phyloP scores from a whole-genome alignment of 192 early-diverging fungal species.

The Coemansia sp. region DNA sequence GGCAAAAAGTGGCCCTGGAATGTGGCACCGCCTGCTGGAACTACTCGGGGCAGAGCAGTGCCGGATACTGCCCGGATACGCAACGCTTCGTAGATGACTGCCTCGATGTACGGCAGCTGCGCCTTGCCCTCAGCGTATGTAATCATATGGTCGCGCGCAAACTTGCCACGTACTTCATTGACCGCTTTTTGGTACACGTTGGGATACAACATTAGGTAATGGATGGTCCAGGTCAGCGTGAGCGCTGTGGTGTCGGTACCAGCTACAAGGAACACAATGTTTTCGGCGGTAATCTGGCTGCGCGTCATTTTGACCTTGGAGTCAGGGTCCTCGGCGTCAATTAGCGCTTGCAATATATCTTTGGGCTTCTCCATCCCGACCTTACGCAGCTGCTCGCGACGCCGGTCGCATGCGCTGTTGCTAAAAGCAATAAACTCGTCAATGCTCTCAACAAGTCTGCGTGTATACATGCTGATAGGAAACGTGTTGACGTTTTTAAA shows the following conservation, averaged over 20 bases:
- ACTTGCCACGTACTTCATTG: conserved; percentile 27
- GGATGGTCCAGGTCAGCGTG: conserved; percentile 38
- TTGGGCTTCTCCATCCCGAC: conserved; percentile 26
- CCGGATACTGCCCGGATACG: conserved; percentile 29
- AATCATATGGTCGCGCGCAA: conserved; percentile 29
- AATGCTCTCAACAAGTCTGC: conserved; percentile 12
- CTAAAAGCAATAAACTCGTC: conserved; percentile 25
- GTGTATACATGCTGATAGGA: conserved; percentile 9
- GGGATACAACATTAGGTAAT: conserved; percentile 37
- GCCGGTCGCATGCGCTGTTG: conserved; percentile 4
- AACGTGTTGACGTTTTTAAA: conserved; percentile 8
- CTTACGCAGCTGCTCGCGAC: conserved; percentile 7
- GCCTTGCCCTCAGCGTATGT: conserved; percentile 32
- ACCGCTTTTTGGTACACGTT: conserved; percentile 13
- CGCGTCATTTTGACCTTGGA: conserved; percentile 33
- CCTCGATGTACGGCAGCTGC: conserved; percentile 39
- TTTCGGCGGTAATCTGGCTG: conserved; percentile 30
- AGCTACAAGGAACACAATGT: conserved; percentile 23
- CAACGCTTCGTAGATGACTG: conserved; percentile 46
- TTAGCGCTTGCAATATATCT: conserved; percentile 42
- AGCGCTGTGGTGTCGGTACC: conserved; percentile 43
- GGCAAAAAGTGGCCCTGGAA: conserved; percentile 40
- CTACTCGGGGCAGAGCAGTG: conserved; percentile 13
- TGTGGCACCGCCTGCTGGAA: conserved; percentile 36
- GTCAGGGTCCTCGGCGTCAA: conserved; percentile 45